Evolutionary conservation across 2,329 filamentous ascomycete species (phyloP).

Genomic region (Xylariaceae sp.): DNA sequence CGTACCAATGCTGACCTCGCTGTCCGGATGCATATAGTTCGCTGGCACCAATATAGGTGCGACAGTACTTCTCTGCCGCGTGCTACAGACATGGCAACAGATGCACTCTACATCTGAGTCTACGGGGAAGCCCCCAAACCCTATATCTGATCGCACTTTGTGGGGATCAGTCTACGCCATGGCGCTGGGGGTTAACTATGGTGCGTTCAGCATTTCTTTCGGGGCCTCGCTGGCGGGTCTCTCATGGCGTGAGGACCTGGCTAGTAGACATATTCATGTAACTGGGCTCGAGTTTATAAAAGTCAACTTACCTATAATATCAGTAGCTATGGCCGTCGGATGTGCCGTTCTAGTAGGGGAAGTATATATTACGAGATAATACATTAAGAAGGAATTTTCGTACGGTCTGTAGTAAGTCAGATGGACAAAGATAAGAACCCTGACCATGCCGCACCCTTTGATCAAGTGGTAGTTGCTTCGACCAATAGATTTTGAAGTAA

Average conservation of each 20-base stretch:
- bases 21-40: not conserved
- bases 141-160: not conserved
- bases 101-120: not conserved
- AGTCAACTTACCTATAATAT: not conserved
- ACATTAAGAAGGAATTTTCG: no score
- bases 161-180: not conserved
- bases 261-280: not conserved
- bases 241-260: not conserved
- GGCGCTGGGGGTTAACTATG: slow-evolving; percentile 1
- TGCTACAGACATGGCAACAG: not conserved
- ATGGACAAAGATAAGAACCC: no score
- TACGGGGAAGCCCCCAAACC: not conserved
- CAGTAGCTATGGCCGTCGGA: not conserved
- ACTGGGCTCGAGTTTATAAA: not conserved
- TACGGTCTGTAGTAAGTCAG: no score
- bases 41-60: slow-evolving; percentile 2
- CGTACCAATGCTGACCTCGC: not conserved
- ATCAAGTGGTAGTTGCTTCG: no score
- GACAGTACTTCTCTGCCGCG: not conserved
- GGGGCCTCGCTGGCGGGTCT: slow-evolving; percentile 5
- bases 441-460: no score
- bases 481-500: no score
- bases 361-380: not conserved
- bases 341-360: not conserved
- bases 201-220: not conserved